Conservation (phyloP, 169 alveolate genomes). For the Cyclospora cayetanensis region DNA sequence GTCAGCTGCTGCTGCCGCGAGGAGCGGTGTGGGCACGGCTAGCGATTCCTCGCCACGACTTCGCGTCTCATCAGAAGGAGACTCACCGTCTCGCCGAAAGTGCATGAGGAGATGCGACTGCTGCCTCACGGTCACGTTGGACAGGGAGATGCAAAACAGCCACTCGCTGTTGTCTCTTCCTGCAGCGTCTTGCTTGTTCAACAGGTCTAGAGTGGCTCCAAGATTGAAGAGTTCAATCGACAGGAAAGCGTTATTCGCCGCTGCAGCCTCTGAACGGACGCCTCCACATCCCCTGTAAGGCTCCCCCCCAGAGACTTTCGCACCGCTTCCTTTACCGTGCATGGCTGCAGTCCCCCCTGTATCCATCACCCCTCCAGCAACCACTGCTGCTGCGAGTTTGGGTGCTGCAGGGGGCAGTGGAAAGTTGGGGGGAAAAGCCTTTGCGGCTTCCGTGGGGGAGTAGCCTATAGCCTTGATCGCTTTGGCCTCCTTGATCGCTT, state of each 20-base stretch:
- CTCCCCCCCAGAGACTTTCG: neutral
- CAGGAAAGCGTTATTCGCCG: constrained; percentile 71
- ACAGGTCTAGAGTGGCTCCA: constrained; percentile 75
- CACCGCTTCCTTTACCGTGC: no score
- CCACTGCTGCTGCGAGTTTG: neutral
- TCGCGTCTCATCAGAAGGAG: neutral
- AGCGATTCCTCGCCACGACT: no score
- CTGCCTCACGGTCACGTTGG: constrained; percentile 74
- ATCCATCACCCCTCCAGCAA: neutral
- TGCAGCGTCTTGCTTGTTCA: constrained; percentile 77
- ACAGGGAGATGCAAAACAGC: constrained; percentile 75
- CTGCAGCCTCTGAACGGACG: neutral
- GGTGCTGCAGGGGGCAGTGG: constrained; percentile 39
- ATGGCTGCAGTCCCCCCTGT: neutral
- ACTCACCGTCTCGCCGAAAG: constrained; percentile 50
- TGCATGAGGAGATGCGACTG: constrained; percentile 63
- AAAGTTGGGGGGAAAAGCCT: constrained; percentile 22
- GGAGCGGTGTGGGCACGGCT: constrained; percentile 24
- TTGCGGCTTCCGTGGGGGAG: constrained; percentile 37
- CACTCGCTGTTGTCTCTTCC: constrained; percentile 80
- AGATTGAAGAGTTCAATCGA: constrained; percentile 77
- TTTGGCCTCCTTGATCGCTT: neutral
- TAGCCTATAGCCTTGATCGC: constrained; percentile 41
- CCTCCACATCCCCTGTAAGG: neutral
- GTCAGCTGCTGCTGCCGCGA: constrained; percentile 15